phyloP scores from a whole-genome alignment of 305 asterid genomes.

The Stenogyne calaminthoides region DNA sequence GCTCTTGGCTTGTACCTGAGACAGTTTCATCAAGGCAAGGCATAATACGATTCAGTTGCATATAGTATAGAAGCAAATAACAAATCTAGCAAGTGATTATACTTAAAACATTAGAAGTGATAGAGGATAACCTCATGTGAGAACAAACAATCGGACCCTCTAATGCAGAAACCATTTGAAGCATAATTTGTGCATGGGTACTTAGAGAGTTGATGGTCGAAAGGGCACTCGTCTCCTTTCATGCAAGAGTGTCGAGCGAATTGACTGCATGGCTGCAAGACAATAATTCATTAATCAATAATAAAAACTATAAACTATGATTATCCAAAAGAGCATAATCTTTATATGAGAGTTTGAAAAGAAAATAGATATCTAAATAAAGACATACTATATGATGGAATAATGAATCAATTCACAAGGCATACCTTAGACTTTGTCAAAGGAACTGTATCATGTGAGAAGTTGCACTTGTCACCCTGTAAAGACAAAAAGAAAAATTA shows the following conservation, averaged over 20 bases:
- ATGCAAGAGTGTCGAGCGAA: slow-evolving; percentile 90
- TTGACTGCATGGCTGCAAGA: slow-evolving; percentile 83
- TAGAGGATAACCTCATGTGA: slow-evolving; percentile 71
- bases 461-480: slow-evolving; percentile 90
- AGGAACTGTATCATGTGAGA: slow-evolving; percentile 91
- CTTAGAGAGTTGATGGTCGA: slow-evolving; percentile 78
- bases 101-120: neutral
- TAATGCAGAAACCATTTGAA: slow-evolving; percentile 68
- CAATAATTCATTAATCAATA: slow-evolving; percentile 20
- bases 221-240: slow-evolving; percentile 91
- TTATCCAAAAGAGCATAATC: slow-evolving; percentile 19
- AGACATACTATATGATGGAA: slow-evolving; percentile 1
- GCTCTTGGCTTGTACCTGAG: slow-evolving; percentile 49
- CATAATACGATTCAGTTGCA: slow-evolving; percentile 9
- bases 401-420: slow-evolving; percentile 17
- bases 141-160: slow-evolving; percentile 86
- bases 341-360: slow-evolving; percentile 2
- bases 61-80: slow-evolving; percentile 1
- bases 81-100: neutral
- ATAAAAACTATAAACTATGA: slow-evolving; percentile 9
- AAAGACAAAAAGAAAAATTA: slow-evolving; percentile 28
- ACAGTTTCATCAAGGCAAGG: slow-evolving; percentile 23
- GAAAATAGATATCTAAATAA: slow-evolving; percentile 16
- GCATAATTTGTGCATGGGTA: slow-evolving; percentile 74
- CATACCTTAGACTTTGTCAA: slow-evolving; percentile 83